Base-by-base conservation (phyloP, 495 filamentous ascomycete species). In the Penicillium arizonense region DNA sequence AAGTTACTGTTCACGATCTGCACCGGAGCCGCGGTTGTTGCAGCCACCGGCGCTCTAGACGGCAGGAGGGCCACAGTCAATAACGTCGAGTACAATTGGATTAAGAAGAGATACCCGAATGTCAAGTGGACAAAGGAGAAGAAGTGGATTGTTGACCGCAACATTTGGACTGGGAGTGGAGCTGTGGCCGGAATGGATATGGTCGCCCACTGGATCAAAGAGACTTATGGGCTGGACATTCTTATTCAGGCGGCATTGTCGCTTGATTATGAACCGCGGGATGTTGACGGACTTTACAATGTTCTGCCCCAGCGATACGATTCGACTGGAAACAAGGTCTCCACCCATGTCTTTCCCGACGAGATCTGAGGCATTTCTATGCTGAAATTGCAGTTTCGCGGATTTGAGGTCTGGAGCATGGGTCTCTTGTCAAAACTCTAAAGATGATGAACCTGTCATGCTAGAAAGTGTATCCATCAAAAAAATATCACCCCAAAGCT, bases 141-240 rank as follows among this genome's bases (percentile, higher is more conserved):
- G 40, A 66, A 71, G 59, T 72, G 67, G 67, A 56, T 70, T 53
- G 38, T 63, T 1, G 69, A 71, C 32, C 65, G 65, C 3, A 67
- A 69, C 35, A 47, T 72, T 21, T 72, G 69, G 69, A 72, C 69
- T 12, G 68, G 62, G 11, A 55, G 52, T 41, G 68, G 69, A 4
- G 69, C 69, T 5, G 53, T 66, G 33, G 67, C 67, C 0, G 69
- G 65, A 12, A 72, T 69, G 69, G 69, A 72, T 39, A 72, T 72
- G 68, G 49, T 72, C 34, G 55, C 68, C 0, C 49, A 68, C 36
- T 71, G 68, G 68, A 39, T 71, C 9, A 59, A 62, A 37, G 49
- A 68, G 50, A 64, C 50, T 5, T 70, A 50, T 57, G 68, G 62
- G 0, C 37, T 58, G 16, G 33, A 54, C 7, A 4, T 65, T 12